Conservation (phyloP, 176 grass and related monocot species). For the Olyra latifolia region DNA sequence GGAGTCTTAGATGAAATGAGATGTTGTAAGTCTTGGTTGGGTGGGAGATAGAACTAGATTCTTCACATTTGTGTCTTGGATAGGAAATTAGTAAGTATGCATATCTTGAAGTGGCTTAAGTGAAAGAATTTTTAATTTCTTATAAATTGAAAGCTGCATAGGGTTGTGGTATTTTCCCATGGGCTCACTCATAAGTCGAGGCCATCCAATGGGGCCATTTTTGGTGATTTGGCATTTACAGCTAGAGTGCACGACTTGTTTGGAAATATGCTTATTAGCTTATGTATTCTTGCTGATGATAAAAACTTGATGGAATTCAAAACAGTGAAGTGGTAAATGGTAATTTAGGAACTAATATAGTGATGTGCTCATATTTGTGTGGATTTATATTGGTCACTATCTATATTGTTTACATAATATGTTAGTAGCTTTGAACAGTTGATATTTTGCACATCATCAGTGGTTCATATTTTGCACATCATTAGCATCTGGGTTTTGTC, state of each 20-base stretch:
- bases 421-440: not conserved
- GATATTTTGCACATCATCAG: not conserved
- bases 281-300: not conserved
- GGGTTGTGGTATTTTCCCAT: not conserved
- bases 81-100: not conserved
- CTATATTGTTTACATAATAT: not conserved
- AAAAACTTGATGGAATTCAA: not conserved
- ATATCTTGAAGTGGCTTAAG: not conserved
- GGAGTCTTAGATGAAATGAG: not conserved
- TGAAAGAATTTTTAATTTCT: not conserved
- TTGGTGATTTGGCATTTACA: constrained; percentile 3
- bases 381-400: not conserved
- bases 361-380: not conserved
- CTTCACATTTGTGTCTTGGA: not conserved
- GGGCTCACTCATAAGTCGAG: not conserved
- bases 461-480: not conserved
- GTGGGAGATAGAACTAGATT: not conserved
- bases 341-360: not conserved
- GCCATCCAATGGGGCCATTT: not conserved
- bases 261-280: not conserved
- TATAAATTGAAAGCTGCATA: not conserved
- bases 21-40: not conserved
- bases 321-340: not conserved
- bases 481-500: not conserved
- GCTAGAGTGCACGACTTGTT: not conserved